Percentiles rank a stretch among this genome's conserved stretches.
These are phyloP conservation scores for Jaltomata sinuosa DNA, from an alignment of 257 asterid species.

Conservation along the genomic window DNA sequence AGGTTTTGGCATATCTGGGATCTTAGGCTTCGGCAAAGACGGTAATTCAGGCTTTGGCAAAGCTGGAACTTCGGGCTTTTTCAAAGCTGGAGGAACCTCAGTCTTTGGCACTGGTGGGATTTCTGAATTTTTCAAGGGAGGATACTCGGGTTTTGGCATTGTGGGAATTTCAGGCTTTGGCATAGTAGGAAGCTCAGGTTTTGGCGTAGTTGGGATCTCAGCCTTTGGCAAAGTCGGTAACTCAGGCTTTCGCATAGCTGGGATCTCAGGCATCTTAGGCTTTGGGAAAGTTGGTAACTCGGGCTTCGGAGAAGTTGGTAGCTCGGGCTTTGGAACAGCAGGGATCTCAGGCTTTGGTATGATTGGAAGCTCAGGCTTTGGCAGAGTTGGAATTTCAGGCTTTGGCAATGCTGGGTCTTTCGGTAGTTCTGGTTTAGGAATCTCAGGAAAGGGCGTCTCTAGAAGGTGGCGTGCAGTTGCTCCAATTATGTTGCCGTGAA, in stretches of 20 bases:
- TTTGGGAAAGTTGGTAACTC: neutral
- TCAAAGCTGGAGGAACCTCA: neutral
- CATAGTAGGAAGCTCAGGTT: constrained; percentile 1
- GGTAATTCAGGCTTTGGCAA: neutral
- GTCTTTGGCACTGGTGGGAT: neutral
- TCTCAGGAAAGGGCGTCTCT: constrained; percentile 1
- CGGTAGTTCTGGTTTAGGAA: neutral
- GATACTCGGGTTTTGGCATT: neutral
- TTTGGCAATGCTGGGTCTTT: neutral
- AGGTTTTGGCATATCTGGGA: neutral
- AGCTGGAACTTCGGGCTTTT: constrained; percentile 2
- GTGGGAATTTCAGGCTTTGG: neutral
- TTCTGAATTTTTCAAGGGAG: neutral
- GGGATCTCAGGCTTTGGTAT: constrained; percentile 20
- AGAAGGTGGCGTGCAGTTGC: constrained; percentile 17
- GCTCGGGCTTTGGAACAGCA: neutral
- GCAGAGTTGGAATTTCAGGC: neutral
- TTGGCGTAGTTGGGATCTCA: neutral
- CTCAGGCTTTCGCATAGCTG: neutral
- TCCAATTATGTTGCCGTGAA: constrained; percentile 1
- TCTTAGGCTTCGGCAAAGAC: neutral
- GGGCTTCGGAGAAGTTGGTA: neutral
- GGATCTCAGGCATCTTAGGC: neutral
- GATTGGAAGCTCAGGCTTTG: constrained; percentile 7
- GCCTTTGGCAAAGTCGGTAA: neutral